A percentile compares a stretch with the other conserved stretches of the same genome.
These are phyloP conservation scores for Thielaviopsis euricoi DNA, from an alignment of 2,329 filamentous ascomycete species.

Conservation along the genomic window DNA sequence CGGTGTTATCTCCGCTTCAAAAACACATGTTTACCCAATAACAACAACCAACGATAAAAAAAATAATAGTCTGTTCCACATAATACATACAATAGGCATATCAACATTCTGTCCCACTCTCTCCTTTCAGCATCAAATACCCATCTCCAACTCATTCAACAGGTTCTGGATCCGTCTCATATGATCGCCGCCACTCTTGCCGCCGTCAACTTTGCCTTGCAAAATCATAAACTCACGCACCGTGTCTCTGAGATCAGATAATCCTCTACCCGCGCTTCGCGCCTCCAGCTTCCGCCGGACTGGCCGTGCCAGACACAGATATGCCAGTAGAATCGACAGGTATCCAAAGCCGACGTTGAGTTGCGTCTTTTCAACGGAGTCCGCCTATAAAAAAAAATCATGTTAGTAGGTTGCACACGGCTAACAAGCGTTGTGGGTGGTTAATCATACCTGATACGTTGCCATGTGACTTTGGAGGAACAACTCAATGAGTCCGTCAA, in stretches of 20 bases:
- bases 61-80: neutral
- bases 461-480: slow-evolving; percentile 53
- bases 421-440: too few relatives aligned
- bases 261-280: slow-evolving; percentile 26
- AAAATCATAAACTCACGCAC: slow-evolving; percentile 38
- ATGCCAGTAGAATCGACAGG: slow-evolving; percentile 68
- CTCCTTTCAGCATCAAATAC: slow-evolving; percentile 1
- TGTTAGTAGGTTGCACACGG: slow-evolving; percentile 10
- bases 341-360: slow-evolving; percentile 77
- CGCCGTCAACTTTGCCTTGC: slow-evolving; percentile 32
- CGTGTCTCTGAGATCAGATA: slow-evolving; percentile 31
- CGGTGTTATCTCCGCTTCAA: too few relatives aligned
- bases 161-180: slow-evolving; percentile 20
- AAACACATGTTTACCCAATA: too few relatives aligned
- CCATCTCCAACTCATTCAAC: slow-evolving; percentile 20
- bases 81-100: neutral
- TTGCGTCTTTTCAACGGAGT: slow-evolving; percentile 57
- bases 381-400: slow-evolving; percentile 30
- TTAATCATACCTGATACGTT: slow-evolving; percentile 43
- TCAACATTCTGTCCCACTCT: neutral
- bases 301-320: slow-evolving; percentile 46
- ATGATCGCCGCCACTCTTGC: slow-evolving; percentile 19
- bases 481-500: slow-evolving; percentile 43
- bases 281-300: slow-evolving; percentile 27
- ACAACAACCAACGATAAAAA: too few relatives aligned